A percentile compares a stretch with the other conserved stretches of the same genome.
Evolutionary conservation across 1,284 basidiomycete species (phyloP).

Genomic region (Leccinum subspadiceum): DNA sequence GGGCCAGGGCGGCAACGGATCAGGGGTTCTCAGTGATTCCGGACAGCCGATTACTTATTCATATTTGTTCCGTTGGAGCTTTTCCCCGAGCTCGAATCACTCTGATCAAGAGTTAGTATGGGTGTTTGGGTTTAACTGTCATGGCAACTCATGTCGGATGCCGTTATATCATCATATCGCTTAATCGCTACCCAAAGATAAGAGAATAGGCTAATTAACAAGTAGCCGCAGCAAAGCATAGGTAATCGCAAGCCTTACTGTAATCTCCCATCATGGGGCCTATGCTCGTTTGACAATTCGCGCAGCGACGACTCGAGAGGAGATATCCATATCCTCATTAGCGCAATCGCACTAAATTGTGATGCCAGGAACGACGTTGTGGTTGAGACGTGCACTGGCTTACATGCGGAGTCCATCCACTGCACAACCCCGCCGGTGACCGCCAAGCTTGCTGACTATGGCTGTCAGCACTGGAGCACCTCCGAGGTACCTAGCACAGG

Average conservation of each 20-base stretch:
- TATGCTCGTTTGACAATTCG: not conserved
- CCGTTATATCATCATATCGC: not conserved
- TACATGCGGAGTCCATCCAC: not conserved
- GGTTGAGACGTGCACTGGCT: constrained; percentile 12
- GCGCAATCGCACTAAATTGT: not conserved
- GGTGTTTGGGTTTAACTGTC: not conserved
- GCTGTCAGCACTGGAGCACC: not conserved
- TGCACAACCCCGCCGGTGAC: not conserved
- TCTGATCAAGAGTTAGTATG: not conserved
- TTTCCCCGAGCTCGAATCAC: not conserved
- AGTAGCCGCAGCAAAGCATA: not conserved
- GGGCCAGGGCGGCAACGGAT: not conserved
- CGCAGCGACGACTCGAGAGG: not conserved
- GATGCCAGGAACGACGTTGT: not conserved
- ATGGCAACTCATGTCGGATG: not conserved
- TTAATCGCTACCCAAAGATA: not conserved
- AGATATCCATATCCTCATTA: not conserved
- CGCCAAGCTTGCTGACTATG: not conserved
- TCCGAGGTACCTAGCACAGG: not conserved
- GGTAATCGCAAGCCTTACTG: not conserved
- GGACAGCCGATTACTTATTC: not conserved
- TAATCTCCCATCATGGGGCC: not conserved
- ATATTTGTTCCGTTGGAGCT: not conserved
- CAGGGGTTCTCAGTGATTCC: not conserved
- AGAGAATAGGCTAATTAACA: not conserved